Evolutionary conservation across 352 stramenopile species (phyloP), one percentile per base, ranked within the genome.

Genomic region (Globisporangium cystogenes): DNA sequence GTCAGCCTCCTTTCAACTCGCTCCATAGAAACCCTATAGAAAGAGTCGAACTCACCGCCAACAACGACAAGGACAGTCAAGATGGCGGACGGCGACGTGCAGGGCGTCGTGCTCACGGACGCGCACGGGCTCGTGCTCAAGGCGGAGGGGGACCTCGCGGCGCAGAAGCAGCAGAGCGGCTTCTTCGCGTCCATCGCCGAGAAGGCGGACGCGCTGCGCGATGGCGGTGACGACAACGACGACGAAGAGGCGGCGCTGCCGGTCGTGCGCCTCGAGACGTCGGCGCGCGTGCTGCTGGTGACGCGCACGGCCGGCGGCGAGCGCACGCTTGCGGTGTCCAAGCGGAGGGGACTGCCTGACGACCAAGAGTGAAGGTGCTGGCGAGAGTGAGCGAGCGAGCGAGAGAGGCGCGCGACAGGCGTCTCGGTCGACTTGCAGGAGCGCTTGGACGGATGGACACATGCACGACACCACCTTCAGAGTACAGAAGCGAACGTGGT

Each of bases 161-260:
- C 70, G 20, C 51, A 47, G n/a, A 57, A 76, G 39, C 61, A 74
- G 43, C 72, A 80, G 53, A 84, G 62, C 50, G 78, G 81, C n/a
- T 92, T 92, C 68, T 92, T 90, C 59, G 74, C 78, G 36, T 76
- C 70, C 41, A 86, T 92, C 58, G 73, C 66, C 3, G 70, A 88
- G 54, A 82, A 79, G 48, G 81, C 81, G 55, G 76, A 83, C 31
- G 70, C 68, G 21, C 41, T 86, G 51, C 65, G 69, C 10, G 60
- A 65, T 36, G 66, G 62, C 12, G 69, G 70, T 26, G 62, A 65
- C 3, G 49, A 66, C 45, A 60, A 69, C 44, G 40, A 68, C 53
- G 51, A 70, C 31, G 33, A 11, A 3, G 33, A 20, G 20, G 39
- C n/a, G 18, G 59, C 64, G 51, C 59, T 82, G 44, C 75, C 75